Evolutionary conservation across 805 yeast species (phyloP), one percentile per base, ranked within the genome.

Genomic region (Wickerhamiella australiensis): DNA sequence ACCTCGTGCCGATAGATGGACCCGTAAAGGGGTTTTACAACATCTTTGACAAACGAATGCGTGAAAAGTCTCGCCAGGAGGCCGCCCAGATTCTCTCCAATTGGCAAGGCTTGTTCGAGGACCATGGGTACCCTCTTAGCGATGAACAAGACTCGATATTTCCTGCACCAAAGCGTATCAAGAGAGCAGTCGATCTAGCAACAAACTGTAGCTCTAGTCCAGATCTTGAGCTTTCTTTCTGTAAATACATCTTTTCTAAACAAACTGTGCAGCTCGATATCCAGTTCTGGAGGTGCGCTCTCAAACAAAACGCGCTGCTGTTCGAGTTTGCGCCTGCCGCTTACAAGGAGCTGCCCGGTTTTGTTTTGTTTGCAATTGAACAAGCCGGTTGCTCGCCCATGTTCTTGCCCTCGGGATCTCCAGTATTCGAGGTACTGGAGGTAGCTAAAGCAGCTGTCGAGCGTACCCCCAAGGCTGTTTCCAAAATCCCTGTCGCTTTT

Each of bases 371-470:
- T 41, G 44, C 44, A 4, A 15, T 41, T 17, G 33, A 23, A 25
- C 18, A 25, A 17, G 38, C 38, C 9, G 15, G 35, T 17, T 45
- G 42, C 33, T 23, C 42, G 20, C 47, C 41, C 13, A 42, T 7
- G 3, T 35, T 11, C 5, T 7, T 33, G 11, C 47, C 8, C 8
- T 12, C 7, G 7, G 29, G 35, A 8, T 22, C 33, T 22, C 41
- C 17, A 5, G 31, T 35, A 3, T 27, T 45, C 7, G 18, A 45
- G 22, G 18, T 35, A n/a, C 41, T 15, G 35, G 5, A n/a, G 5
- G 47, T 45, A 3, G 27, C 41, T 3, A 12, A n/a, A 11, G 47
- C 18, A 1, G 47, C 47, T n/a, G 41, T 45, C 2, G 41, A 35
- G 11, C 22, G 13, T 5, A 23, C 17, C 25, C 42, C 47, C n/a